Conservation (phyloP, 2,329 filamentous ascomycete genomes). For the Aspergillus carbonarius region DNA sequence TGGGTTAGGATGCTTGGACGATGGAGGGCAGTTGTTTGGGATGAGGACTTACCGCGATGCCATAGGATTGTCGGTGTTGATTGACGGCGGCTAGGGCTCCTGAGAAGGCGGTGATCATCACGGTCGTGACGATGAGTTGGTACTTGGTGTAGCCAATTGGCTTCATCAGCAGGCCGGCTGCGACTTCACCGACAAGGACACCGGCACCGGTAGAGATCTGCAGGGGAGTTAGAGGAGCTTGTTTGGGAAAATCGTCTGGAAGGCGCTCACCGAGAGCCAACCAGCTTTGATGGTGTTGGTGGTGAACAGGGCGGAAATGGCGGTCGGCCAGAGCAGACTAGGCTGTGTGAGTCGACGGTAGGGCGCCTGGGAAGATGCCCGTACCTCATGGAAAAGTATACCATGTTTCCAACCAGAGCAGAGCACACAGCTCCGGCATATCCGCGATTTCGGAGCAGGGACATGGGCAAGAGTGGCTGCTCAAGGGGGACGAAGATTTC, state of each 20-base stretch:
- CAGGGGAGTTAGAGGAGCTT: not conserved
- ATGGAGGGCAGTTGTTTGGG: not conserved
- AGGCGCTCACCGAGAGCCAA: not conserved
- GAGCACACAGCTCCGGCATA: constrained; percentile 1
- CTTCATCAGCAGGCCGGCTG: not conserved
- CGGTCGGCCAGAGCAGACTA: constrained; percentile 1
- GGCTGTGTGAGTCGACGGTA: not conserved
- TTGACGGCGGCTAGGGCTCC: constrained; percentile 3
- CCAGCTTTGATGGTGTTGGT: constrained; percentile 1
- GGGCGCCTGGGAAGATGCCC: not conserved
- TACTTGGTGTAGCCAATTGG: constrained; percentile 1
- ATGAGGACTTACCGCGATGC: not conserved
- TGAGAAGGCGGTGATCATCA: constrained; percentile 4
- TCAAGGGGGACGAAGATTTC: constrained; percentile 4
- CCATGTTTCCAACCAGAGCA: constrained; percentile 4
- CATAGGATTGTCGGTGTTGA: not conserved
- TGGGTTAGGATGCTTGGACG: not conserved
- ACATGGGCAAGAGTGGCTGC: constrained; percentile 1
- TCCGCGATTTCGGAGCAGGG: constrained; percentile 1
- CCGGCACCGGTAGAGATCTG: constrained; percentile 1
- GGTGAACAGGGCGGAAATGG: not conserved
- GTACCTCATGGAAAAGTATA: constrained; percentile 5
- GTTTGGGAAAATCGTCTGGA: not conserved
- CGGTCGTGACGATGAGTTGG: not conserved
- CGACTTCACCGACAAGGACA: not conserved